phyloP scores from a whole-genome alignment of 805 yeast genomes.

The Soucietia sequanensis region DNA sequence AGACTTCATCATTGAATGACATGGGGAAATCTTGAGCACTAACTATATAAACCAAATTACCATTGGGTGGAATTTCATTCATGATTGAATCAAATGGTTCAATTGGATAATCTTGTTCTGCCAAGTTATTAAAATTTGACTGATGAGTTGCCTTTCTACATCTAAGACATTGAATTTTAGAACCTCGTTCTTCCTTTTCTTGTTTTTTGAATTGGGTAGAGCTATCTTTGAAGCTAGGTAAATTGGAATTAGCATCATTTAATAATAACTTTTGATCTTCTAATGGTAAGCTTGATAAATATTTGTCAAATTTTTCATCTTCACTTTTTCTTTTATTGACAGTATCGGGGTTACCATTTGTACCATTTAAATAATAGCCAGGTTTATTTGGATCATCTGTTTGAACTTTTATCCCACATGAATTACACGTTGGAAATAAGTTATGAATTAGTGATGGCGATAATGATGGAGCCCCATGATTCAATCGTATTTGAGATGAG shows the following conservation, averaged over 20 bases:
- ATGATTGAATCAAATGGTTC: slow-evolving; percentile 18
- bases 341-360: too few species aligned
- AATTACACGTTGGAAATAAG: slow-evolving; percentile 36
- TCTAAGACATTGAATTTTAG: slow-evolving; percentile 45
- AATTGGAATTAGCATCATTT: slow-evolving; percentile 11
- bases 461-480: neutral
- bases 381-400: slow-evolving; percentile 25
- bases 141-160: slow-evolving; percentile 54
- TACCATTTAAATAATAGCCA: slow-evolving; percentile 42
- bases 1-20: slow-evolving; percentile 40
- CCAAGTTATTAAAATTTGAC: slow-evolving; percentile 29
- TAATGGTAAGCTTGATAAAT: slow-evolving; percentile 13
- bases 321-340: slow-evolving; percentile 12
- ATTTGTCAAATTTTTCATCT: slow-evolving; percentile 22
- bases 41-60: slow-evolving; percentile 57
- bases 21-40: slow-evolving; percentile 76
- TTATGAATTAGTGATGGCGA: slow-evolving; percentile 4
- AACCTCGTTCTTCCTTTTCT: neutral
- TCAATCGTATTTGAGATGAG: too few species aligned
- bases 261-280: slow-evolving; percentile 29
- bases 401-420: slow-evolving; percentile 62
- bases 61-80: slow-evolving; percentile 39
- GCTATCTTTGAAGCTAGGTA: neutral
- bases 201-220: neutral
- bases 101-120: slow-evolving; percentile 18